Conservation (phyloP, 345 rosid species). For the Rhodamnia argentea region DNA sequence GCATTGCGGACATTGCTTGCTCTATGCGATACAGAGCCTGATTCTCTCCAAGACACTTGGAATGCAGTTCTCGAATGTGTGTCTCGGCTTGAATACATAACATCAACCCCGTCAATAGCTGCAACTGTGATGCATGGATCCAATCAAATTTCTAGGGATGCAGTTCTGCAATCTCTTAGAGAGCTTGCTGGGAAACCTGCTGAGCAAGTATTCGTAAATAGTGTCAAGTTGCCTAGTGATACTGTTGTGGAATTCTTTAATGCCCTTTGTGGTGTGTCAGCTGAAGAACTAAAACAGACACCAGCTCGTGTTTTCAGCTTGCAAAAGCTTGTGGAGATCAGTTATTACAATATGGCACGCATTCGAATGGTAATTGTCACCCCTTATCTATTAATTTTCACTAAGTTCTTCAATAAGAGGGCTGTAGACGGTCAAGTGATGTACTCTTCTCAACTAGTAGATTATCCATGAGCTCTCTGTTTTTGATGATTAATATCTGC, state of each 20-base stretch:
- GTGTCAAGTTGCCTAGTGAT: conserved; percentile 89
- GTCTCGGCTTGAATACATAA: conserved; percentile 87
- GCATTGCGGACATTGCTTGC: conserved; percentile 79
- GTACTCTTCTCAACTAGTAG: neutral
- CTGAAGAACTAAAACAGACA: conserved; percentile 90
- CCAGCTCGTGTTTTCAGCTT: conserved; percentile 99
- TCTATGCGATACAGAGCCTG: conserved; percentile 64
- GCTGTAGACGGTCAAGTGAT: neutral
- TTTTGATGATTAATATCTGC: neutral
- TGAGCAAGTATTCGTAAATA: conserved; percentile 88
- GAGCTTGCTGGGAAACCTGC: conserved; percentile 92
- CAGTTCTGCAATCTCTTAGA: conserved; percentile 78
- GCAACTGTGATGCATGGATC: conserved; percentile 97
- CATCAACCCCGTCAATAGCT: conserved; percentile 81
- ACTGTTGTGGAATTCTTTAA: conserved; percentile 90
- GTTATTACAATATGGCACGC: conserved; percentile 97
- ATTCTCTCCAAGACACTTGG: conserved; percentile 96
- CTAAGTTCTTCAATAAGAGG: neutral
- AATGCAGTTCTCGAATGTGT: conserved; percentile 98
- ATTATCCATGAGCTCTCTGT: too few relatives aligned
- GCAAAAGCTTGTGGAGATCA: conserved; percentile 98
- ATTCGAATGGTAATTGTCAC: conserved; percentile 71
- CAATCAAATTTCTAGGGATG: conserved; percentile 96
- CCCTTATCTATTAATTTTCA: neutral
- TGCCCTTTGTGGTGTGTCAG: conserved; percentile 95